Evolutionary conservation across 164 flowering plant genomes (phyloP).

Genomic region (Vitis riparia): DNA sequence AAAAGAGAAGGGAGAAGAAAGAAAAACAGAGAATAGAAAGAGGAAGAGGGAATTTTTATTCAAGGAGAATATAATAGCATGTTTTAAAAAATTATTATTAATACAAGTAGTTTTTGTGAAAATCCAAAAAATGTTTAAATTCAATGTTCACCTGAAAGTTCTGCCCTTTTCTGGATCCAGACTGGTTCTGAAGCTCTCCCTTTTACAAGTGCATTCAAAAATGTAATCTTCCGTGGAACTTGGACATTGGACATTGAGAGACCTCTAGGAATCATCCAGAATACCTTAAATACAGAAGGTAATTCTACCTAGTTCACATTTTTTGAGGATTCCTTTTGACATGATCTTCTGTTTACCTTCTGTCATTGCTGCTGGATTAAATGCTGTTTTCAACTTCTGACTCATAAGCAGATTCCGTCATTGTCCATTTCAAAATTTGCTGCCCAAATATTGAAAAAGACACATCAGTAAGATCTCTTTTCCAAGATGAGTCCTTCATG

Average conservation of each 20-base stretch:
- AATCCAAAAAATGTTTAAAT: too few species aligned
- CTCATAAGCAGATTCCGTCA: constrained; percentile 52
- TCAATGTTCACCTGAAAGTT: constrained; percentile 7
- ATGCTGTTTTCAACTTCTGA: constrained; percentile 7
- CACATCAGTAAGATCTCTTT: constrained; percentile 52
- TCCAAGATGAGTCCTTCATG: neutral
- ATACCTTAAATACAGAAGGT: constrained; percentile 50
- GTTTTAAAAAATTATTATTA: too few species aligned
- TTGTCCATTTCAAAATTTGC: constrained; percentile 80
- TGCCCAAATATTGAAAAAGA: constrained; percentile 71
- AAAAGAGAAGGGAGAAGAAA: too few species aligned
- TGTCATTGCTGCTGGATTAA: neutral
- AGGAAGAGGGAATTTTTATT: too few species aligned
- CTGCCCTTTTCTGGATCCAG: constrained; percentile 38
- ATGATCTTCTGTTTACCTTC: neutral
- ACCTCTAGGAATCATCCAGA: constrained; percentile 34
- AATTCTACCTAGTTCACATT: constrained; percentile 9
- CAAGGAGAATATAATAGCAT: too few species aligned
- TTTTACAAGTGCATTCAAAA: constrained; percentile 81
- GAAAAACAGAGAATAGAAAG: too few species aligned
- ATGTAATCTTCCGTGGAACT: constrained; percentile 72
- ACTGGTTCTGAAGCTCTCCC: constrained; percentile 75
- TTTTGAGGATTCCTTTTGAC: constrained; percentile 1
- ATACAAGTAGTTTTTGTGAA: too few species aligned
- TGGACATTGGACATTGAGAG: constrained; percentile 37